Percentiles rank a stretch among this genome's conserved stretches.
Conservation (phyloP, 192 early-diverging fungal species). For the Backusella tuberculispora region DNA sequence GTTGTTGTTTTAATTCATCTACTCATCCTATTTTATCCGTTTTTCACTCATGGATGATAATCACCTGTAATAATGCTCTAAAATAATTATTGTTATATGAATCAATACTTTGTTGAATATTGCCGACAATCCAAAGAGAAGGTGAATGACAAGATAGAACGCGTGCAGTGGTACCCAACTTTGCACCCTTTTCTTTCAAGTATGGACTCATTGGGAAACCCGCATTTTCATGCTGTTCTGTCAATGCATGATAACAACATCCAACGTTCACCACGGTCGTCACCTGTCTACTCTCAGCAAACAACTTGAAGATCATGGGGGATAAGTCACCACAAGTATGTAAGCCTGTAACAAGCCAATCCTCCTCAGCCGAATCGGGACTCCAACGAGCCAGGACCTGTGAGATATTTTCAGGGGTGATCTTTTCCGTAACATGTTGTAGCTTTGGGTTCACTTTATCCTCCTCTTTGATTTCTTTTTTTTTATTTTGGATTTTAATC, state of each 20-base stretch:
- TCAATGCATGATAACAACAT: constrained; percentile 87
- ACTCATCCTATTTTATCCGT: not conserved
- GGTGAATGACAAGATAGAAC: constrained; percentile 84
- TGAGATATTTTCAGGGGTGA: constrained; percentile 49
- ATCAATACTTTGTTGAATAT: constrained; percentile 56
- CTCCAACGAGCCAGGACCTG: constrained; percentile 39
- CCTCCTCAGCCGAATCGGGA: constrained; percentile 11
- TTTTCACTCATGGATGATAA: not conserved
- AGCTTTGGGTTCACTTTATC: constrained; percentile 30
- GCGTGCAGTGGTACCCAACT: constrained; percentile 63
- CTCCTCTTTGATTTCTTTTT: constrained; percentile 37
- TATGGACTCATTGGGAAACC: constrained; percentile 50
- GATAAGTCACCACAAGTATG: constrained; percentile 88
- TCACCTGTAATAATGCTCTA: constrained; percentile 75
- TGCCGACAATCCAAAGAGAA: constrained; percentile 66
- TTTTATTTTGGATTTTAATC: constrained; percentile 38
- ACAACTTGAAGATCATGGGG: constrained; percentile 69
- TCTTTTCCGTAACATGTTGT: constrained; percentile 50
- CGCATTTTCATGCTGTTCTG: constrained; percentile 34
- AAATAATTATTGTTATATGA: constrained; percentile 72
- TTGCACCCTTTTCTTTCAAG: constrained; percentile 31
- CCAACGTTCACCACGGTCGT: constrained; percentile 67
- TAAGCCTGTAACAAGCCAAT: constrained; percentile 79
- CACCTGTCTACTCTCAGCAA: constrained; percentile 57
- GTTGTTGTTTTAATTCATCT: not conserved